Evolutionary conservation across 768 basidiomycete genomes (phyloP), one percentile per base, ranked within the genome.

Genomic region (Dioszegia hungarica): DNA sequence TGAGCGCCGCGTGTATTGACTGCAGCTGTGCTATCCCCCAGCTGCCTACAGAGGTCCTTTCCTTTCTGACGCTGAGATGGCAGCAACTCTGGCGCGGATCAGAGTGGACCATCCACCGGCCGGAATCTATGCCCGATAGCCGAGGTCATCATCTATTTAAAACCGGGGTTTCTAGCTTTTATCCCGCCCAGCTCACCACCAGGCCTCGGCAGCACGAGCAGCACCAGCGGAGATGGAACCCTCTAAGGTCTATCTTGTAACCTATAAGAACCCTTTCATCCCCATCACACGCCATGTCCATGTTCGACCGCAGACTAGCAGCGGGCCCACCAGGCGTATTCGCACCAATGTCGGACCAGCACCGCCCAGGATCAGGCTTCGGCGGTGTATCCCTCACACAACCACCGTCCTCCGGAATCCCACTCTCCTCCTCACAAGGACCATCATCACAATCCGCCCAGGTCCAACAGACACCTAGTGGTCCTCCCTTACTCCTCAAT

Each of bases 401-500:
- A 27, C 49, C 49, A 11, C 49, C 49, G 14, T 49, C 47, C 39
- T 38, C 36, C 34, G 34, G 33, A 17, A 49, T 33, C 33, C 47
- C 53, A 6, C 53, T 44, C 19, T n/a, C 53, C 15, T n/a, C 25
- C 2, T 40, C 40, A 2, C 43, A 45, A 20, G 54, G 14, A 17
- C 17, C 9, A 45, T 33, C 54, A 29, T 38, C 51, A 12, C 51
- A 49, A 25, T 19, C n/a, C n/a, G 40, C 24, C 40, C 40, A 36
- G n/a, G 33, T 36, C 31, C 54, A 50, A 51, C 48, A 43, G 25
- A 39, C 25, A 20, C 56, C 47, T 28, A 9, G 12, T 5, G 51
- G 25, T 12, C 51, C 44, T 29, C 67, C 73, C 15, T 54, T 65
- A 11, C 52, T 75, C 11, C 60, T 60, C 17, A 68, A 74, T 41